These are phyloP conservation scores for Globisporangium recalcitrans DNA, from an alignment of 352 stramenopile genomes.

Conservation along the genomic window DNA sequence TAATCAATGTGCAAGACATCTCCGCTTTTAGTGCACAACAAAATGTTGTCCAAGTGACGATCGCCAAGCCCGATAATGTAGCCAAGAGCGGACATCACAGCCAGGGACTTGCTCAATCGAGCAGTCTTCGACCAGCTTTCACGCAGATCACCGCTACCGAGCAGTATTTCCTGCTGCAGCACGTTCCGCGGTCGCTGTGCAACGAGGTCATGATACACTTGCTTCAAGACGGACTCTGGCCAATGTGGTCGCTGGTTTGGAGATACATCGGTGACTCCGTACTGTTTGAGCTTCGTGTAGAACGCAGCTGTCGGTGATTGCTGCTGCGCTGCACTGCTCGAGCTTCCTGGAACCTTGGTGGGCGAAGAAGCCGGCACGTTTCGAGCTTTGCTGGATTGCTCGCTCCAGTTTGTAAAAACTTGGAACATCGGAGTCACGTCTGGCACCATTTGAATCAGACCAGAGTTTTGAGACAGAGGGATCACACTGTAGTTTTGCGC, in stretches of 20 bases:
- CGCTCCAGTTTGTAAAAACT: constrained; percentile 55
- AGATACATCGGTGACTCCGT: constrained; percentile 64
- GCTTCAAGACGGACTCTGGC: constrained; percentile 49
- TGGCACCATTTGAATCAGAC: constrained; percentile 85
- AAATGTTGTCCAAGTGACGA: constrained; percentile 89
- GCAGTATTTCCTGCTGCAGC: constrained; percentile 55
- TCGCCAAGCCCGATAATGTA: constrained; percentile 89
- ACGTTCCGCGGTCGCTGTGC: constrained; percentile 57
- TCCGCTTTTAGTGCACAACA: constrained; percentile 71
- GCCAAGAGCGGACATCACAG: constrained; percentile 85
- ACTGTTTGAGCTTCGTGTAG: constrained; percentile 78
- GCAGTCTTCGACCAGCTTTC: constrained; percentile 56
- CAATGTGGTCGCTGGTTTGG: constrained; percentile 62
- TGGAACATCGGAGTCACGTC: constrained; percentile 80
- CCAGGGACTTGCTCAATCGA: constrained; percentile 65
- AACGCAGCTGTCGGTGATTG: constrained; percentile 68
- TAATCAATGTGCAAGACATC: constrained; percentile 92
- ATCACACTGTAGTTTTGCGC: constrained; percentile 76
- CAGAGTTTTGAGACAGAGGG: constrained; percentile 69
- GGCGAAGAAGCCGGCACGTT: constrained; percentile 20
- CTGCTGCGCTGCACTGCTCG: constrained; percentile 17
- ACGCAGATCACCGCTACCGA: constrained; percentile 46
- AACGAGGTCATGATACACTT: constrained; percentile 68
- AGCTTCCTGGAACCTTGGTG: constrained; percentile 2
- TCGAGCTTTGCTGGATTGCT: constrained; percentile 19